Percentiles rank a stretch among this genome's conserved stretches.
Evolutionary conservation across 495 filamentous ascomycete species (phyloP).

Genomic region (Hypoxylon lenormandii): DNA sequence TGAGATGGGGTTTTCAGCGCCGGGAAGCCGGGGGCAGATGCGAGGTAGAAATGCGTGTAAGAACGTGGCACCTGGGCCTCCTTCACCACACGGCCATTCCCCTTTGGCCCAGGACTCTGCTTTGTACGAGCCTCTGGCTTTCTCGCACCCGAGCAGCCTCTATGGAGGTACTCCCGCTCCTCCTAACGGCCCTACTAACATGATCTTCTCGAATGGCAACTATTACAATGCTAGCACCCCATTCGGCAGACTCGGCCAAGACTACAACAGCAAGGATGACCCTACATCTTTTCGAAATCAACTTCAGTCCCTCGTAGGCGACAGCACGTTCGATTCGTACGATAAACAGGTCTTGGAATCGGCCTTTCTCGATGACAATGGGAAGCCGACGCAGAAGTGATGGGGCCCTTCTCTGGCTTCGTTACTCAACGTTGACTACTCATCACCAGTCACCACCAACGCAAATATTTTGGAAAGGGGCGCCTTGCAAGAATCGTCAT

Average conservation of each 20-base stretch:
- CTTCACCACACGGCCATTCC: constrained; percentile 26
- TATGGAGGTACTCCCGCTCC: constrained; percentile 49
- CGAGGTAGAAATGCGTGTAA: not conserved
- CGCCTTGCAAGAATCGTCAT: too few species aligned
- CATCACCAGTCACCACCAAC: too few species aligned
- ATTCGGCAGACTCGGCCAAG: constrained; percentile 38
- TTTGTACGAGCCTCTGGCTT: constrained; percentile 28
- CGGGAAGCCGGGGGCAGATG: constrained; percentile 7
- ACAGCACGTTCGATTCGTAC: constrained; percentile 25
- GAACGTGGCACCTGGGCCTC: constrained; percentile 10
- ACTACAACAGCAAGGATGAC: constrained; percentile 38
- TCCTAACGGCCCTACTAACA: constrained; percentile 13
- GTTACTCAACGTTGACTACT: too few species aligned
- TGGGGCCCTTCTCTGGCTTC: not conserved
- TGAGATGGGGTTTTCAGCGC: constrained; percentile 1
- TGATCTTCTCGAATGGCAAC: constrained; percentile 40
- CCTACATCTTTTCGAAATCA: constrained; percentile 42
- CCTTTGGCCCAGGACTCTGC: constrained; percentile 18
- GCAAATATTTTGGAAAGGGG: too few species aligned
- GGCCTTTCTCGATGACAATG: constrained; percentile 36
- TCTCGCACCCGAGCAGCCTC: constrained; percentile 54
- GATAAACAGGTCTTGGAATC: constrained; percentile 36
- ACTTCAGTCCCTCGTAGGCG: constrained; percentile 22
- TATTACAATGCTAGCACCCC: constrained; percentile 42
- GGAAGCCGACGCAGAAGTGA: constrained; percentile 41